phyloP scores from a whole-genome alignment of 2,329 filamentous ascomycete genomes.

The Claviceps pazoutovae region DNA sequence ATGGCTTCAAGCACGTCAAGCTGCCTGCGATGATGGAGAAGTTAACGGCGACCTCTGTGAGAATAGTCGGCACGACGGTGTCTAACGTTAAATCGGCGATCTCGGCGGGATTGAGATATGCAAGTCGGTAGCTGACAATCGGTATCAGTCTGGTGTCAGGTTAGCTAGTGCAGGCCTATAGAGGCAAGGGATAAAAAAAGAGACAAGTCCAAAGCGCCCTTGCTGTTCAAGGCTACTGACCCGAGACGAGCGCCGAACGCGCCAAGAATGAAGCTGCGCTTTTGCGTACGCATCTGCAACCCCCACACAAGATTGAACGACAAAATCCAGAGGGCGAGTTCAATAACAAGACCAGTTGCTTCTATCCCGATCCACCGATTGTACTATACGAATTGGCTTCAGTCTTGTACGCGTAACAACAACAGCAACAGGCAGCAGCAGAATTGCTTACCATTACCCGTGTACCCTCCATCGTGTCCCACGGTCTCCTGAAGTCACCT shows the following conservation, averaged over 20 bases:
- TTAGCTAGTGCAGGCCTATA: no score
- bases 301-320: conserved; percentile 5
- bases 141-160: background rate
- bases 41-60: conserved; percentile 4
- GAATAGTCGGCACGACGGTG: conserved; percentile 3
- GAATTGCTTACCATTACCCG: background rate
- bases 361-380: conserved; percentile 5
- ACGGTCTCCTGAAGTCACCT: background rate
- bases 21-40: conserved; percentile 5
- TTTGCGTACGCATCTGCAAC: conserved; percentile 2
- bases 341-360: conserved; percentile 1
- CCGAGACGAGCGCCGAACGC: conserved; percentile 5
- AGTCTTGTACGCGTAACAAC: background rate
- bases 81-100: conserved; percentile 1
- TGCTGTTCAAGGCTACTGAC: background rate
- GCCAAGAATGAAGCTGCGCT: conserved; percentile 3
- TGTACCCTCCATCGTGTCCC: background rate
- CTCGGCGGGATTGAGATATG: background rate
- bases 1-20: conserved; percentile 5
- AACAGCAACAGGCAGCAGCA: background rate
- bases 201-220: background rate
- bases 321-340: conserved; percentile 4
- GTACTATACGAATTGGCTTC: background rate
- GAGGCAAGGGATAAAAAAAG: no score
- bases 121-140: conserved; percentile 2